Conservation (phyloP, 768 basidiomycete species). For the Kwoniella mangroviensis region DNA sequence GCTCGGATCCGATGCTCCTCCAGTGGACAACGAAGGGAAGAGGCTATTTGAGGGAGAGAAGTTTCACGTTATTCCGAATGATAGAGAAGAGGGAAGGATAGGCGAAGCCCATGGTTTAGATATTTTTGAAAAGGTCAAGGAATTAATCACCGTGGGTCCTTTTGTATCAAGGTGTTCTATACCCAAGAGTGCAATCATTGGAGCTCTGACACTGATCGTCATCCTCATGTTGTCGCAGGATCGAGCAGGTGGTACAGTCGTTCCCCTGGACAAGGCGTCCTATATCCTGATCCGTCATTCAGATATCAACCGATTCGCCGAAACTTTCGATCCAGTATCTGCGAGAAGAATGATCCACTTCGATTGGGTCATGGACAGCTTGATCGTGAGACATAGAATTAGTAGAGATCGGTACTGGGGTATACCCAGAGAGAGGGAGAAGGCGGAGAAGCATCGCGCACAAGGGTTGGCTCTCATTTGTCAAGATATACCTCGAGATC, state of each 20-base stretch:
- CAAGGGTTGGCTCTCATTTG: neutral
- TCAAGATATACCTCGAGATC: neutral
- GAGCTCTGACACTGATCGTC: too few species aligned
- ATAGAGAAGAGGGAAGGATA: neutral
- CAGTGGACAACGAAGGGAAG: slow-evolving; percentile 1
- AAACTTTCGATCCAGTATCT: neutral
- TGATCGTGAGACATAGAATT: neutral
- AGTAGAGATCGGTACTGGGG: neutral
- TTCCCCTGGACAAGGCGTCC: neutral
- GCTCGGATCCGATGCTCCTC: neutral
- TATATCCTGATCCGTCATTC: slow-evolving; percentile 6
- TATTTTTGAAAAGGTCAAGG: neutral
- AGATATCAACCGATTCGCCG: neutral
- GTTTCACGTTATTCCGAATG: neutral
- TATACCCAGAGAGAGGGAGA: neutral
- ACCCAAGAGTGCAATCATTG: too few species aligned
- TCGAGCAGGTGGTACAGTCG: neutral
- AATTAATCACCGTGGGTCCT: neutral
- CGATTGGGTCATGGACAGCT: slow-evolving; percentile 10
- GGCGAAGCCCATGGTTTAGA: neutral
- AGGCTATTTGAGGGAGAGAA: slow-evolving; percentile 1
- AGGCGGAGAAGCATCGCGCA: neutral
- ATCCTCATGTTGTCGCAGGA: neutral
- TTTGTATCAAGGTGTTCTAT: too few species aligned
- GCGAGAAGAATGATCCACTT: slow-evolving; percentile 3